phyloP scores from a whole-genome alignment of 2,329 filamentous ascomycete species.

The Balansia obtecta region DNA sequence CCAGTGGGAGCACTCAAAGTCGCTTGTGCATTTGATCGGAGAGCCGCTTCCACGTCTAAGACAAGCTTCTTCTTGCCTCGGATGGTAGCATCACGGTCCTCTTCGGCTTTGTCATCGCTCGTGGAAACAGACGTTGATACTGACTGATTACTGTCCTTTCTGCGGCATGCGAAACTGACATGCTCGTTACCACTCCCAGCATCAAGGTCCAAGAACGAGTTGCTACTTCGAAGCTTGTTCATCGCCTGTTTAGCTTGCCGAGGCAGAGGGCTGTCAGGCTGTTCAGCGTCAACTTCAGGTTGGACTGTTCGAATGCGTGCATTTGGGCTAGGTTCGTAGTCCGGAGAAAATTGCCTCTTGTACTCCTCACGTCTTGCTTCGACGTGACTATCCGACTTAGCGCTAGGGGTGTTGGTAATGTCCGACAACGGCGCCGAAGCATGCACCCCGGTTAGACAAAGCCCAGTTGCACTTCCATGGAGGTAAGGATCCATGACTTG shows the following conservation, averaged over 20 bases:
- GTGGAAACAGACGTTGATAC: background rate
- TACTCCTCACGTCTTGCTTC: slow-evolving; percentile 20
- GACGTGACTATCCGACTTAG: slow-evolving; percentile 13
- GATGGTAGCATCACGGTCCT: slow-evolving; percentile 17
- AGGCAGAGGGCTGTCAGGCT: slow-evolving; percentile 18
- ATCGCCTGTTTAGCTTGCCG: slow-evolving; percentile 20
- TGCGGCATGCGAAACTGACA: slow-evolving; percentile 10
- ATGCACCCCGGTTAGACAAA: slow-evolving; percentile 14
- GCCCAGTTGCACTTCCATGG: slow-evolving; percentile 13
- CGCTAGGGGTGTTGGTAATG: slow-evolving; percentile 12
- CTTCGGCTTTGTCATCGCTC: slow-evolving; percentile 3
- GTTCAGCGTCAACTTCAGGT: slow-evolving; percentile 25
- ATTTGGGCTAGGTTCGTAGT: slow-evolving; percentile 60
- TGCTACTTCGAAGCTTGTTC: slow-evolving; percentile 20
- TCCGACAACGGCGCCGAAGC: slow-evolving; percentile 12
- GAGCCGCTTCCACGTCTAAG: slow-evolving; percentile 10
- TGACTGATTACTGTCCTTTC: slow-evolving; percentile 3
- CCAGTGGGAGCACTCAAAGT: slow-evolving; percentile 31
- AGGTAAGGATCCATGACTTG: slow-evolving; percentile 83
- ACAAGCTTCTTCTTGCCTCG: slow-evolving; percentile 15
- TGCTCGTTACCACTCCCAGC: slow-evolving; percentile 34
- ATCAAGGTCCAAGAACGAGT: slow-evolving; percentile 40
- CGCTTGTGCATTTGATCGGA: slow-evolving; percentile 15
- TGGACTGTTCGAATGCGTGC: slow-evolving; percentile 58
- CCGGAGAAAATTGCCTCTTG: slow-evolving; percentile 56